These are phyloP conservation scores for Cystobasidium pallidum DNA, from an alignment of 1,284 basidiomycete species.

Conservation along the genomic window DNA sequence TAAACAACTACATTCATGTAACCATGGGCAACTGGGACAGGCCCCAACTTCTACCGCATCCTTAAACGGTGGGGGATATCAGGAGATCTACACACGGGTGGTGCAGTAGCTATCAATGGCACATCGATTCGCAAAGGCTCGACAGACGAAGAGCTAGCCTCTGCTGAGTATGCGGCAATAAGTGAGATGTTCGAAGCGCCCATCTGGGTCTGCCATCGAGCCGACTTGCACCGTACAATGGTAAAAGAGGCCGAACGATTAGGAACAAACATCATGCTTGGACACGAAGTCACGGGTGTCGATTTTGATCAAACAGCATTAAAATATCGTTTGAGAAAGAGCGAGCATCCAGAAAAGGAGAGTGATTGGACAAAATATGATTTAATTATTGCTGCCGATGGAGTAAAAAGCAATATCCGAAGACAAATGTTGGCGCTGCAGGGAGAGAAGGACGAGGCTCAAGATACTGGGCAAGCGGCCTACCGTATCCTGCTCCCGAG, in stretches of 20 bases:
- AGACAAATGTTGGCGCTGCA: slow-evolving; percentile 53
- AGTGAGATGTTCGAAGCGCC: slow-evolving; percentile 45
- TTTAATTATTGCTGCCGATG: slow-evolving; percentile 57
- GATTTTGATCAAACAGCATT: slow-evolving; percentile 45
- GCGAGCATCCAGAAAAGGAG: slow-evolving; percentile 26
- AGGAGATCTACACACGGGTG: slow-evolving; percentile 44
- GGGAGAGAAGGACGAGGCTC: slow-evolving; percentile 53
- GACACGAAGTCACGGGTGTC: slow-evolving; percentile 53
- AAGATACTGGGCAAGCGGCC: slow-evolving; percentile 56
- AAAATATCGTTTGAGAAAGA: slow-evolving; percentile 33
- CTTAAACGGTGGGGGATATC: slow-evolving; percentile 46
- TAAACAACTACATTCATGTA: no score
- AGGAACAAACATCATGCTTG: slow-evolving; percentile 53
- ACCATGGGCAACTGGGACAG: no score
- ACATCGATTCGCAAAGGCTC: slow-evolving; percentile 44
- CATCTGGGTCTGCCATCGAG: slow-evolving; percentile 54
- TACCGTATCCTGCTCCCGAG: slow-evolving; percentile 57
- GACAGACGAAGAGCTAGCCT: slow-evolving; percentile 45
- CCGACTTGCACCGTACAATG: slow-evolving; percentile 55
- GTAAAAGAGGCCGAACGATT: slow-evolving; percentile 48
- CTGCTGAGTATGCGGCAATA: slow-evolving; percentile 45
- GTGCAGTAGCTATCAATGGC: slow-evolving; percentile 45
- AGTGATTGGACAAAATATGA: slow-evolving; percentile 55
- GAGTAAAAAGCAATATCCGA: slow-evolving; percentile 56
- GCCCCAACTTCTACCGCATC: slow-evolving; percentile 48